Evolutionary conservation across 371 early-diverging fungal genomes (phyloP).

Genomic region (Mucor lusitanicus): DNA sequence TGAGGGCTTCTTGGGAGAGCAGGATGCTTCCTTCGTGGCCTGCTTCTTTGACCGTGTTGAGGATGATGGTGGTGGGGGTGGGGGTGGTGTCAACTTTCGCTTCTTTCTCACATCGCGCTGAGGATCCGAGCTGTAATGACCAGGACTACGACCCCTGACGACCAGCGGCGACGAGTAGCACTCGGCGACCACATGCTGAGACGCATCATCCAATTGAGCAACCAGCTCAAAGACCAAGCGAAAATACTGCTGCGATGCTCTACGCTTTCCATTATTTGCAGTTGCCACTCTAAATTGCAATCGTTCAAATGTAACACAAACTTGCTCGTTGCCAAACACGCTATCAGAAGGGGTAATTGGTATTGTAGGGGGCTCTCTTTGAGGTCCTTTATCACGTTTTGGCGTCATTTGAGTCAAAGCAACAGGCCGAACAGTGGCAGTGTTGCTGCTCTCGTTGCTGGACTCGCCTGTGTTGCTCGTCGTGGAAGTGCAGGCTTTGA

Average conservation of each 20-base stretch:
- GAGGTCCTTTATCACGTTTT: conserved; percentile 88
- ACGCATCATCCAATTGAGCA: conserved; percentile 55
- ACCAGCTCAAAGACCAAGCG: conserved; percentile 60
- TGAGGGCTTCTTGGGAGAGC: background rate
- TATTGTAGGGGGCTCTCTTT: conserved; percentile 61
- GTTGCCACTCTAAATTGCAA: conserved; percentile 90
- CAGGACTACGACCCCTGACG: conserved; percentile 88
- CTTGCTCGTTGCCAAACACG: conserved; percentile 24
- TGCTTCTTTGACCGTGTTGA: background rate
- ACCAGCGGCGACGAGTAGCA: conserved; percentile 75
- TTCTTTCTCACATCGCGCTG: conserved; percentile 5
- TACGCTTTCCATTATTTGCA: conserved; percentile 81
- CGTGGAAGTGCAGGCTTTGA: conserved; percentile 51
- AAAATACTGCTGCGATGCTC: conserved; percentile 84
- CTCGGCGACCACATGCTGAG: conserved; percentile 53
- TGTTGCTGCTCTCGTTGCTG: background rate
- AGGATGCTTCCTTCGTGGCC: conserved; percentile 1
- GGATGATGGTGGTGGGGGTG: background rate
- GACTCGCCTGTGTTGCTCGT: conserved; percentile 24
- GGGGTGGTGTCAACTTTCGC: background rate
- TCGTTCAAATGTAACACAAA: conserved; percentile 75
- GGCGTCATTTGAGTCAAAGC: conserved; percentile 85
- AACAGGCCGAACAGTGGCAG: conserved; percentile 44
- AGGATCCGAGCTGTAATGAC: conserved; percentile 73
- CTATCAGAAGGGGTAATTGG: conserved; percentile 49